These are phyloP conservation scores for Nakaseomyces uthaithaninus DNA, from an alignment of 1,139 yeast genomes.

Conservation along the genomic window DNA sequence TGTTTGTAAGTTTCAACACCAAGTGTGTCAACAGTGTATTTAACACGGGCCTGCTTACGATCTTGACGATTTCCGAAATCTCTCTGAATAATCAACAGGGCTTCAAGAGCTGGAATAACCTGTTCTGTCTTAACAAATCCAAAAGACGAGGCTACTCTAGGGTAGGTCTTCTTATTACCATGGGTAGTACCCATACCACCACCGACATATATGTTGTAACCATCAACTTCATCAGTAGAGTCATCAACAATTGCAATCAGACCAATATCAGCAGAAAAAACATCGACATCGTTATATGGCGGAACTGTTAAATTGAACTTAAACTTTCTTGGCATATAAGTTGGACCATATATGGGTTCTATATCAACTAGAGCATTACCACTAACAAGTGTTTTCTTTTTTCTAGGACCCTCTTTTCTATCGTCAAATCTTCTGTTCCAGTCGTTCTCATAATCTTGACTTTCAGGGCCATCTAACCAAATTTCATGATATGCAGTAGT, in stretches of 20 bases:
- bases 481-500: slow-evolving; percentile 97
- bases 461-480: slow-evolving; percentile 88
- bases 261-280: slow-evolving; percentile 92
- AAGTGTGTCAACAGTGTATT: slow-evolving; percentile 90
- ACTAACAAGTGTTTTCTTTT: slow-evolving; percentile 73
- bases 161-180: slow-evolving; percentile 93
- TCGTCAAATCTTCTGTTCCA: slow-evolving; percentile 65
- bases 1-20: slow-evolving; percentile 73
- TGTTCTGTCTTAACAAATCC: slow-evolving; percentile 68
- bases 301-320: slow-evolving; percentile 93
- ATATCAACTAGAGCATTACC: slow-evolving; percentile 78
- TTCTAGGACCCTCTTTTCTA: slow-evolving; percentile 71
- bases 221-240: slow-evolving; percentile 45
- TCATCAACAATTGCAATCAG: slow-evolving; percentile 78
- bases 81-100: slow-evolving; percentile 88
- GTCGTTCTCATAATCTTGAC: slow-evolving; percentile 53
- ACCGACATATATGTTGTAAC: slow-evolving; percentile 86
- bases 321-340: slow-evolving; percentile 91
- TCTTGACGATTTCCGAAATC: slow-evolving; percentile 92
- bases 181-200: slow-evolving; percentile 99
- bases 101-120: slow-evolving; percentile 74
- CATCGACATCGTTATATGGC: slow-evolving; percentile 95
- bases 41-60: slow-evolving; percentile 96
- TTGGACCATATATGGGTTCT: slow-evolving; percentile 83
- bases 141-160: slow-evolving; percentile 82